Conservation (phyloP, 2,329 filamentous ascomycete genomes). For the Phialophora expanda region DNA sequence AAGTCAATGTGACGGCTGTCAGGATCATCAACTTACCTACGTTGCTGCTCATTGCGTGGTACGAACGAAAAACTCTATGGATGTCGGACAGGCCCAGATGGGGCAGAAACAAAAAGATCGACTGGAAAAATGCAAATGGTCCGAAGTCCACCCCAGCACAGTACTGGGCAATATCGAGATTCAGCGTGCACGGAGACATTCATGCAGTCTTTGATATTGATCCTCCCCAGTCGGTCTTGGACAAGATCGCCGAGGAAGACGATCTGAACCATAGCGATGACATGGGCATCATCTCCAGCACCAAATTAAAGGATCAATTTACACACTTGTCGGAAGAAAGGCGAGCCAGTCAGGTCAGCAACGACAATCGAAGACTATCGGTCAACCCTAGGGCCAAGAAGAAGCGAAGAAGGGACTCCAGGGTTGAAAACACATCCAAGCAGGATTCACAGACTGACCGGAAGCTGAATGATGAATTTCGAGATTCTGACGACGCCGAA, state of each 20-base stretch:
- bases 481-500: constrained; percentile 31
- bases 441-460: constrained; percentile 18
- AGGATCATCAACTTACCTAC: constrained; percentile 76
- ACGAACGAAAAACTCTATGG: constrained; percentile 75
- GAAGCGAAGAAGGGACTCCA: constrained; percentile 17
- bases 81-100: constrained; percentile 27
- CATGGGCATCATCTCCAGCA: constrained; percentile 24
- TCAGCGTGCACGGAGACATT: constrained; percentile 74
- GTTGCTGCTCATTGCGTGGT: constrained; percentile 70
- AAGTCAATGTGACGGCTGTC: constrained; percentile 80
- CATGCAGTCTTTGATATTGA: constrained; percentile 74
- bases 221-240: constrained; percentile 65
- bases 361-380: constrained; percentile 17
- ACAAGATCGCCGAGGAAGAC: constrained; percentile 64
- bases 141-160: constrained; percentile 30
- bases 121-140: constrained; percentile 35
- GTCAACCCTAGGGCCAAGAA: constrained; percentile 14
- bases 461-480: constrained; percentile 33
- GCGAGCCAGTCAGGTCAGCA: constrained; percentile 17
- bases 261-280: constrained; percentile 51
- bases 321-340: constrained; percentile 10
- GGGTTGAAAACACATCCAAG: background rate
- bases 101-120: constrained; percentile 26
- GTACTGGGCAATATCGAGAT: constrained; percentile 71
- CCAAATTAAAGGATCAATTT: constrained; percentile 21